Base-by-base conservation (phyloP, 164 flowering plant genomes). In the Sedum album region DNA sequence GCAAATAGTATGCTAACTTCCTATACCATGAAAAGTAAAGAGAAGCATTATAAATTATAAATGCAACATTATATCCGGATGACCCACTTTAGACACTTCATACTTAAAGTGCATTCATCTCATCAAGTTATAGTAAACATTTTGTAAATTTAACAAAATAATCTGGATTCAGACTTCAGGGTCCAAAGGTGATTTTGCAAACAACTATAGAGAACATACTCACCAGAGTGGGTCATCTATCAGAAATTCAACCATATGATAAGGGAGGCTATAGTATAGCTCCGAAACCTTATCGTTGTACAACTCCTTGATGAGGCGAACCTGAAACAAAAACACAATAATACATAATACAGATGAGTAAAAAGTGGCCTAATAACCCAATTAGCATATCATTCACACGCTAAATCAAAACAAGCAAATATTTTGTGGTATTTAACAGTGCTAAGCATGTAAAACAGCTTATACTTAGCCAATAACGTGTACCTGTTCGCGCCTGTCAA, bases 401-500 rank as follows among this genome's bases (percentile, higher is more conserved):
- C 17, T 10, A n/a, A n/a, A 6, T 17, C 14, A 33, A 31, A 36
- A 65, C 48, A 25, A 33, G 42, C 17, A 28, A 65, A 2, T n/a
- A 13, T 7, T 18, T 36, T 30, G 21, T 23, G 46, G 25, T 4
- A 23, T 7, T 10, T 35, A 23, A 18, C 30, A n/a, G 48, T 7
- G 38, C 11, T 26, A 26, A 65, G 44, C 30, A 41, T 35, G 18
- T 17, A 13, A 65, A n/a, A 33, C 5, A 5, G 41, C 21, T 18
- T 17, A 63, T 30, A 23, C 35, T 14, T 0, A 11, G 20, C 48
- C 41, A 20, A 36, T 23, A 71, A 23, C n/a, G n/a, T 7, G 63
- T 83, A 92, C 99, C 99, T 95, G 99, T 69, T 95, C 97, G 57
- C 97, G 77, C 73, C 99, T 82, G 72, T 95, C 99, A 69, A 95